Evolutionary conservation across 306 rosid species (phyloP).

Genomic region (Prunus salicina): DNA sequence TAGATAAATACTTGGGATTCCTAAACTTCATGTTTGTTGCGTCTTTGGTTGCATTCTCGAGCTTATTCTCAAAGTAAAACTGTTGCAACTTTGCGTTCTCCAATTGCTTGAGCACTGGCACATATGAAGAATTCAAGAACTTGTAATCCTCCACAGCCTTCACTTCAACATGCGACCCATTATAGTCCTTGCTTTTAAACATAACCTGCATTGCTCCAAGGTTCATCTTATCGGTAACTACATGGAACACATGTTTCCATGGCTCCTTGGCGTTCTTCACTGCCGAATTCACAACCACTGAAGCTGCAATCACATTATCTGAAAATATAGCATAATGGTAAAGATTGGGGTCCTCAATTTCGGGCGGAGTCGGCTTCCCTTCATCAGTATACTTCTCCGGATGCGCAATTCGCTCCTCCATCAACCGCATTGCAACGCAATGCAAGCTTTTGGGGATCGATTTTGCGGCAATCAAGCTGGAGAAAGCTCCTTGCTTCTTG

Average conservation of each 20-base stretch:
- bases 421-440: slow-evolving; percentile 68
- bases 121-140: slow-evolving; percentile 75
- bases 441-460: slow-evolving; percentile 79
- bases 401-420: slow-evolving; percentile 74
- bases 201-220: slow-evolving; percentile 93
- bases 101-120: slow-evolving; percentile 71
- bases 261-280: slow-evolving; percentile 80
- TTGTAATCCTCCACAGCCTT: slow-evolving; percentile 88
- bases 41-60: slow-evolving; percentile 83
- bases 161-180: slow-evolving; percentile 73
- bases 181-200: slow-evolving; percentile 69
- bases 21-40: slow-evolving; percentile 86
- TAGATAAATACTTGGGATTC: slow-evolving; percentile 79
- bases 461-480: slow-evolving; percentile 84
- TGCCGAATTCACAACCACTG: slow-evolving; percentile 82
- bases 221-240: slow-evolving; percentile 88
- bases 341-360: slow-evolving; percentile 66
- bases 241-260: slow-evolving; percentile 84
- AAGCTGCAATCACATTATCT: slow-evolving; percentile 73
- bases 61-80: slow-evolving; percentile 81
- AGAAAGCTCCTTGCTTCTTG: slow-evolving; percentile 95
- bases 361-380: slow-evolving; percentile 55
- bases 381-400: slow-evolving; percentile 59
- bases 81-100: slow-evolving; percentile 70
- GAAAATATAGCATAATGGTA: slow-evolving; percentile 86